A percentile compares a stretch with the other conserved stretches of the same genome.
Evolutionary conservation across 2,329 filamentous ascomycete genomes (phyloP).

Genomic region (Dothideomycetes sp.): DNA sequence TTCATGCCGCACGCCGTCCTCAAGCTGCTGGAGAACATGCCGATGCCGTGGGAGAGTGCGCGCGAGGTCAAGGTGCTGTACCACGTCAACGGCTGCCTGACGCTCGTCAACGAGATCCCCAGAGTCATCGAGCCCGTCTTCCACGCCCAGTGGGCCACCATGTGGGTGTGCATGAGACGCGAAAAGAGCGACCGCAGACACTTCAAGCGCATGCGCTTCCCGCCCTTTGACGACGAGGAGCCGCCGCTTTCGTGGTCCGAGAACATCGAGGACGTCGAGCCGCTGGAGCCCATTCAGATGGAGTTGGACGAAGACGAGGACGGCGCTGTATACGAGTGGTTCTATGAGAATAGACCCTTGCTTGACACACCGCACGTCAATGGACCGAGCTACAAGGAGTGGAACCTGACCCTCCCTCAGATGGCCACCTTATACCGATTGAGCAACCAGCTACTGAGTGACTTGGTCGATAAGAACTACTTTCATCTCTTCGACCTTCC

Average conservation of each 20-base stretch:
- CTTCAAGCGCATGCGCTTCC: slow-evolving; percentile 98
- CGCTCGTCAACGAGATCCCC: slow-evolving; percentile 90
- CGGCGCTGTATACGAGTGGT: slow-evolving; percentile 85
- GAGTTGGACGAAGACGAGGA: slow-evolving; percentile 93
- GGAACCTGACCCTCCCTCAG: slow-evolving; percentile 86
- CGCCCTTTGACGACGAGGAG: slow-evolving; percentile 96
- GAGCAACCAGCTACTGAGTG: slow-evolving; percentile 80
- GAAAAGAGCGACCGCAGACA: slow-evolving; percentile 93
- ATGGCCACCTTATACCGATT: slow-evolving; percentile 94
- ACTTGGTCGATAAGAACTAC: slow-evolving; percentile 92
- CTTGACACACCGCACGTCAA: slow-evolving; percentile 90
- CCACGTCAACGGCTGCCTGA: slow-evolving; percentile 95
- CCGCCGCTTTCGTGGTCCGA: slow-evolving; percentile 96
- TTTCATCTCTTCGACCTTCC: slow-evolving; percentile 95
- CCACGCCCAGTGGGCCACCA: slow-evolving; percentile 97
- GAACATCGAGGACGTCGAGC: slow-evolving; percentile 97
- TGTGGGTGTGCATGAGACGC: slow-evolving; percentile 98
- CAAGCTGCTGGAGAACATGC: slow-evolving; percentile 98
- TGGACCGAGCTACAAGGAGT: slow-evolving; percentile 89
- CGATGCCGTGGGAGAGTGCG: slow-evolving; percentile 97
- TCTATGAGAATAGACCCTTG: slow-evolving; percentile 88
- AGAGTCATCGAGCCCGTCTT: slow-evolving; percentile 96
- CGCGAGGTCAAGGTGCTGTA: slow-evolving; percentile 96
- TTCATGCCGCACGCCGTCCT: slow-evolving; percentile 98
- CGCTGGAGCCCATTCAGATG: slow-evolving; percentile 95